These are phyloP conservation scores for Nakazawaea populi DNA, from an alignment of 805 yeast genomes.

Conservation along the genomic window DNA sequence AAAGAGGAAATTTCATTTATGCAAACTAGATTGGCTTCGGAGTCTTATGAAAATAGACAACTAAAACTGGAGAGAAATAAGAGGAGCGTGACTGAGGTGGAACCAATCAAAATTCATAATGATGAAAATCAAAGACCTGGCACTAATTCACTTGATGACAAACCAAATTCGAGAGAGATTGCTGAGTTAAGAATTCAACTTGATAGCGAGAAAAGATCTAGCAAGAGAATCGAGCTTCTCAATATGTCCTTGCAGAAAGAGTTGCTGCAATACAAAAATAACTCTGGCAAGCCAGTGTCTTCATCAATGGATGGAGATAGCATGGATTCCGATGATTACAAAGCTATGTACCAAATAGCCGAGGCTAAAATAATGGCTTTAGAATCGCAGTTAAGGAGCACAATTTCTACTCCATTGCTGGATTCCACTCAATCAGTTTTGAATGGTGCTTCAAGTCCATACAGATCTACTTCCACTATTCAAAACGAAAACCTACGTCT, in stretches of 20 bases:
- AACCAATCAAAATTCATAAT: neutral
- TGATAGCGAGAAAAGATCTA: slow-evolving; percentile 22
- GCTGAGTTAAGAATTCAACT: slow-evolving; percentile 10
- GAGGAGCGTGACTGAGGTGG: slow-evolving; percentile 28
- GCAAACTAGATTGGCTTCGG: slow-evolving; percentile 61
- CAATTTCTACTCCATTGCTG: slow-evolving; percentile 27
- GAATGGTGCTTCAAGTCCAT: slow-evolving; percentile 3
- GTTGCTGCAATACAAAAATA: slow-evolving; percentile 24
- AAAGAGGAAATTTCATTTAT: slow-evolving; percentile 53
- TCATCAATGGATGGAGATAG: neutral
- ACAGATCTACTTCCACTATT: slow-evolving; percentile 12
- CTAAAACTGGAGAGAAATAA: slow-evolving; percentile 26
- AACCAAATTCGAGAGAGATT: neutral
- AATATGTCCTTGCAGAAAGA: slow-evolving; percentile 29
- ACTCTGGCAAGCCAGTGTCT: slow-evolving; percentile 4
- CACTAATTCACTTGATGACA: neutral
- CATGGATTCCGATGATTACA: slow-evolving; percentile 29
- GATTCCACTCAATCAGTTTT: slow-evolving; percentile 15
- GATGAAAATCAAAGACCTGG: neutral
- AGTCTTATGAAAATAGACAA: slow-evolving; percentile 51
- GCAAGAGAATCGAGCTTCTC: slow-evolving; percentile 23
- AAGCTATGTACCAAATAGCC: slow-evolving; percentile 40
- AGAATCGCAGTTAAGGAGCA: slow-evolving; percentile 27
- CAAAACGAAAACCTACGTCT: slow-evolving; percentile 28
- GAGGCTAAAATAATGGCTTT: slow-evolving; percentile 36